Evolutionary conservation across 164 flowering plant genomes (phyloP), one percentile per base, ranked within the genome.

Genomic region (Stephania japonica): DNA sequence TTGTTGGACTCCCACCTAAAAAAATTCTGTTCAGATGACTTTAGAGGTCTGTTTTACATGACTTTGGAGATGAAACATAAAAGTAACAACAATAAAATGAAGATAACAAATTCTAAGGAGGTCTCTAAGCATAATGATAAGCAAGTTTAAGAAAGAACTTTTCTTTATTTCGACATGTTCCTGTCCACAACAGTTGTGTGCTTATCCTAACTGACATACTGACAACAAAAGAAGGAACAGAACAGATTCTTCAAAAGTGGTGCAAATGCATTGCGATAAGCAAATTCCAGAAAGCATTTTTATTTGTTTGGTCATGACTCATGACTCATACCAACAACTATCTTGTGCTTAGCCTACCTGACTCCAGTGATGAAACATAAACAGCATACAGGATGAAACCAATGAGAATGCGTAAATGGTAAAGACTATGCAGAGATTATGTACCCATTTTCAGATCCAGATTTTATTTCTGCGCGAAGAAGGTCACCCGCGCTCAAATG

Each of bases 401-500:
- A 69, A 44, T 16, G 50, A 3, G 26, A 50, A 69, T 26, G 27
- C 27, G 13, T 63, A 18, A 6, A 0, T 26, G 32, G 47, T 25
- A 72, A 43, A 18, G 7, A 69, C 26, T 32, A 42, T 12, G 43
- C 44, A 43, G 42, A 23, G 18, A 21, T 13, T 10, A 59, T 81
- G 18, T 86, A 94, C 97, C 97, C 98, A 86, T 92, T 90, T 77
- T 91, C 93, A 75, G 97, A 95, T 70, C 97, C 99, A 80, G 97
- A 95, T 79, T 87, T 89, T n/a, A 85, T 86, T 84, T 95, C 98
- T 65, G 91, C 96, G 70, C 98, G 86, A 59, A 95, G 93, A 79
- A 92, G 99, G 84, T 95, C 98, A 75, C 99, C 98, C 79, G 97
- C 97, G 85, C 99, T 95, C 71, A 92, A 94, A 83, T 95, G 99